Evolutionary conservation across 1,284 basidiomycete genomes (phyloP), one percentile per base, ranked within the genome.

Genomic region (Ganoderma leucocontextum): DNA sequence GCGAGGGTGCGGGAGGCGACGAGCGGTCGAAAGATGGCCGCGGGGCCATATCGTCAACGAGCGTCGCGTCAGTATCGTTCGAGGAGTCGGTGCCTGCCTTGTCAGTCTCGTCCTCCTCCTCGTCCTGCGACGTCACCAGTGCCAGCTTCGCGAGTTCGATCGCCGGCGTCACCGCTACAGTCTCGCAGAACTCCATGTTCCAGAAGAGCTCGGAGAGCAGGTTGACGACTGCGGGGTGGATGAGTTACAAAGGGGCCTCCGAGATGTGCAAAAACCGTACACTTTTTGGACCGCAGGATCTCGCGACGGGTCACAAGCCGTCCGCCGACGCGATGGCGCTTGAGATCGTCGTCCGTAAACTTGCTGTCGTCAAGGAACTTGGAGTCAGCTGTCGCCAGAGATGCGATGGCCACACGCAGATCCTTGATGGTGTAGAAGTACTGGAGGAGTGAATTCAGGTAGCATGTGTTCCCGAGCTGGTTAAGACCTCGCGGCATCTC

Each of bases 371-470:
- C 90, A 25, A 89, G 71, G 0, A 83, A 76, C 70, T 89, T 89
- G 58, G 85, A 70, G 44, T 87, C 87, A 39, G 85, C 78, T 66
- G 87, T 85, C 29, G 85, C 85, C 80, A 92, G 85, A 2, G 88
- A 86, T 35, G 87, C 81, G 19, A 97, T 89, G 8, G 92, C 90
- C 12, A 91, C 90, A 49, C 96, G 88, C 36, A 98, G 85, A 60
- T 95, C 93, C 75, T 89, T 92, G 80, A 98, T 95, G n/a, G 95
- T 96, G 79, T 96, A 97, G 78, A 98, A 96, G 80, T 98, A 98
- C 89, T 97, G 79, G 1, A 95, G 82, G 33, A 96, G 81, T 22
- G 95, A 96, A 78, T 97, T 97, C 65, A 97, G 85, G 78, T 97
- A 97, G 78, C 95, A 97, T 0, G 95, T 97, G 76, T 98, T 98